Evolutionary conservation across 148 eudicot species (phyloP), one percentile per base, ranked within the genome.

Genomic region (Hydrangea macrophylla): DNA sequence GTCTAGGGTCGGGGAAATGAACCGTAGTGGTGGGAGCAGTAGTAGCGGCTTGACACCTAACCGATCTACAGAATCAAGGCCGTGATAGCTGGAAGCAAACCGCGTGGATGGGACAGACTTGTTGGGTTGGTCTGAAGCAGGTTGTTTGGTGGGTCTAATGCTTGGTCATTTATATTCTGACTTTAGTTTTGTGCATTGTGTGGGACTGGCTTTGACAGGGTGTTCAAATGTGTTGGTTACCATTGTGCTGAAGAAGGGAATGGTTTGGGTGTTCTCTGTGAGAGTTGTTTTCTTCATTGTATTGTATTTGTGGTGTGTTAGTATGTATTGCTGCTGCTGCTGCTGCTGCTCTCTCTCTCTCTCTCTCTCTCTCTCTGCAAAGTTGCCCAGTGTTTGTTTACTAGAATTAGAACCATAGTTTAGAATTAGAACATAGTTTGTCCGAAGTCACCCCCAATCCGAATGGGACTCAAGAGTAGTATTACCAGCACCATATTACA

Each of bases 1-100:
- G 3, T 86, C 92, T 15, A 83, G 96, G 76, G 86, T 86, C 42
- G 90, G 85, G 15, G 92, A 85, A 67, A 69, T 75, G 20, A 79
- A 72, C 62, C 74, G 76, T 33, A 70, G 35, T 0, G 86, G 83
- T 23, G 89, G 90, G 54, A 76, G 86, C 68, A 79, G 84, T 57
- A 76, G 81, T 61, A 55, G 67, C 58, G 73, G 73, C 69, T 55
- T 71, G 75, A 39, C 75, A 15, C 62, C 35, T 9, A 67, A 70
- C 57, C 71, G 80, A 68, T 51, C 70, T 32, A 50, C 73, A 5
- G 71, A 79, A 22, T 66, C 70, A 25, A 79, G 68, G 76, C 48
- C 53, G 64, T 76, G 66, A 75, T 50, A 35, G 25, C 54, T 36
- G 24, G 56, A 28, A 67, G n/a, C 20, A 55, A 7, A 24, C 2